phyloP scores from a whole-genome alignment of 1,139 yeast species.

The Magnusiomyces tetraspermus region DNA sequence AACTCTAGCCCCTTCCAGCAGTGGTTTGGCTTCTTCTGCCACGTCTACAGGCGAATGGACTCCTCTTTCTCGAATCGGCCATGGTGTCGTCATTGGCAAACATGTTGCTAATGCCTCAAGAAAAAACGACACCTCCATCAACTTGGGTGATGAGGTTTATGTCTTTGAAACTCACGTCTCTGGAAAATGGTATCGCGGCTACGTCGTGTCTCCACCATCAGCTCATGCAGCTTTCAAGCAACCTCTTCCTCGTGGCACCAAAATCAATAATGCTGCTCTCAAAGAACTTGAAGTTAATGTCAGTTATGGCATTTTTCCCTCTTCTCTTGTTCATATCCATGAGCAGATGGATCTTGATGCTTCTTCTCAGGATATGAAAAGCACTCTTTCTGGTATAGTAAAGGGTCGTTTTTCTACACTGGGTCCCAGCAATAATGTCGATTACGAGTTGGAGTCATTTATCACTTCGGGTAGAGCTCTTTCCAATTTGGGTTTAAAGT shows the following conservation, averaged over 20 bases:
- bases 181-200: slow-evolving; percentile 73
- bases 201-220: slow-evolving; percentile 35
- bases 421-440: not conserved
- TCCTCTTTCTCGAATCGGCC: slow-evolving; percentile 30
- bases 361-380: slow-evolving; percentile 9
- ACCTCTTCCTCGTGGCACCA: slow-evolving; percentile 20
- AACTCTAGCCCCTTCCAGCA: not conserved
- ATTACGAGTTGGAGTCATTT: slow-evolving; percentile 12
- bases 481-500: slow-evolving; percentile 13
- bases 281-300: slow-evolving; percentile 25
- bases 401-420: slow-evolving; percentile 10
- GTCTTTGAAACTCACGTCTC: slow-evolving; percentile 55
- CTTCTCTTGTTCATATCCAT: slow-evolving; percentile 21
- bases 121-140: slow-evolving; percentile 31
- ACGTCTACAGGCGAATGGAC: slow-evolving; percentile 32
- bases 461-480: slow-evolving; percentile 6
- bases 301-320: slow-evolving; percentile 27
- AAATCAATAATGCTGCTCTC: slow-evolving; percentile 22
- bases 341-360: slow-evolving; percentile 23
- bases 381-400: slow-evolving; percentile 7
- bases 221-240: slow-evolving; percentile 27
- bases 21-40: slow-evolving; percentile 7
- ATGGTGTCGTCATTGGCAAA: slow-evolving; percentile 25
- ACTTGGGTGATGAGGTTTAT: slow-evolving; percentile 75
- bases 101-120: slow-evolving; percentile 18